These are phyloP conservation scores for Mucor saturninus DNA, from an alignment of 371 early-diverging fungal genomes.

Conservation along the genomic window DNA sequence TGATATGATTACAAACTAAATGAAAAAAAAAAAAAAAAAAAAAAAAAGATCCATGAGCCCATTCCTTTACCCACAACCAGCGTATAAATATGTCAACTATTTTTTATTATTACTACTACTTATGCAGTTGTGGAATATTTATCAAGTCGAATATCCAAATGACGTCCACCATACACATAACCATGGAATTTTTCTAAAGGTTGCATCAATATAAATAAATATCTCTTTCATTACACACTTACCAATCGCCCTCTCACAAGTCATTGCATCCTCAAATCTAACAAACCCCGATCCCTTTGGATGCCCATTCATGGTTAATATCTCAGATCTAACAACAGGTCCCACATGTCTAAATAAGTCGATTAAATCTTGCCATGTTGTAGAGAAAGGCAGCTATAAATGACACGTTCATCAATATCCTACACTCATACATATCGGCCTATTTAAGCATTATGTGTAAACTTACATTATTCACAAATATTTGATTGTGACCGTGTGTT, in stretches of 20 bases:
- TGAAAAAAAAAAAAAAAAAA: background rate
- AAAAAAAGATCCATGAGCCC: slow-evolving; percentile 23
- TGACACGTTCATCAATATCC: background rate
- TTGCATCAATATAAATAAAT: background rate
- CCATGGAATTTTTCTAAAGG: slow-evolving; percentile 59
- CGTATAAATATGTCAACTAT: background rate
- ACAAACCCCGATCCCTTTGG: slow-evolving; percentile 70
- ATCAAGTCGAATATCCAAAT: slow-evolving; percentile 58
- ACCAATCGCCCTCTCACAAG: slow-evolving; percentile 69
- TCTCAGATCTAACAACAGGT: slow-evolving; percentile 59
- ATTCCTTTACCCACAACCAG: slow-evolving; percentile 20
- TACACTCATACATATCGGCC: no score
- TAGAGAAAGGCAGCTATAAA: slow-evolving; percentile 63
- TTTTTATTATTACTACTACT: slow-evolving; percentile 2
- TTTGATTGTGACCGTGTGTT: slow-evolving; percentile 53
- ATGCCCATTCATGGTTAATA: slow-evolving; percentile 54
- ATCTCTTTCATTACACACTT: slow-evolving; percentile 16
- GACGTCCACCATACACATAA: slow-evolving; percentile 63
- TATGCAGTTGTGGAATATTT: slow-evolving; percentile 32
- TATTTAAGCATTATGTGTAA: background rate
- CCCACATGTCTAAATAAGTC: slow-evolving; percentile 70
- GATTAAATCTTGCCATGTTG: slow-evolving; percentile 69
- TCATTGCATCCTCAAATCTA: slow-evolving; percentile 59
- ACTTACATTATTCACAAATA: slow-evolving; percentile 65
- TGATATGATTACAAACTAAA: background rate